These are phyloP conservation scores for Clavispora phyllophila DNA, from an alignment of 805 yeast species.

Conservation along the genomic window DNA sequence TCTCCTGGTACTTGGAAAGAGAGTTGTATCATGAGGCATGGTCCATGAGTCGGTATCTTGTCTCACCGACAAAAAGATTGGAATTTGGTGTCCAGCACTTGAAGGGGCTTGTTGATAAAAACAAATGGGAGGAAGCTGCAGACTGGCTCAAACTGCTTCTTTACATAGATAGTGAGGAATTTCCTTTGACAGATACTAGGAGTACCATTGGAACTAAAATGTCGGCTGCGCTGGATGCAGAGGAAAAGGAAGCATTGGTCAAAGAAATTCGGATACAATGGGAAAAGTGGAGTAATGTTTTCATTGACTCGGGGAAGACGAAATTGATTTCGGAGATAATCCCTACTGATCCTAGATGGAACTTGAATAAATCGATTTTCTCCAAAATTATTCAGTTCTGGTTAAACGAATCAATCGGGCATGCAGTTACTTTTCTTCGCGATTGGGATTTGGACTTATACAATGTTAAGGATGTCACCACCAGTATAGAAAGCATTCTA, in stretches of 20 bases:
- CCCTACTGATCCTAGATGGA: constrained; percentile 45
- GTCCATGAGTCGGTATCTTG: constrained; percentile 61
- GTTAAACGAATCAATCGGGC: constrained; percentile 22
- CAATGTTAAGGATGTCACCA: constrained; percentile 40
- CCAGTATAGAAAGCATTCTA: constrained; percentile 42
- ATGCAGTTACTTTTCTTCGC: constrained; percentile 40
- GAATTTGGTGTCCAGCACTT: constrained; percentile 57
- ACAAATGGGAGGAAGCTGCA: constrained; percentile 55
- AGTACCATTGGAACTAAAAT: constrained; percentile 22
- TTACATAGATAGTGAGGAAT: constrained; percentile 14
- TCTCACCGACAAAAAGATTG: constrained; percentile 46
- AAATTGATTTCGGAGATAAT: constrained; percentile 45
- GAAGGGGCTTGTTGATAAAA: constrained; percentile 35
- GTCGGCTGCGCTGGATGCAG: constrained; percentile 10
- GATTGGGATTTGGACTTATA: constrained; percentile 58
- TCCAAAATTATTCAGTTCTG: constrained; percentile 46
- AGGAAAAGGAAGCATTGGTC: constrained; percentile 15
- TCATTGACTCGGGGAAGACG: constrained; percentile 44
- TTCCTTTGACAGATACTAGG: constrained; percentile 26
- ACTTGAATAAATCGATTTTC: constrained; percentile 24
- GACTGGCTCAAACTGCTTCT: constrained; percentile 34
- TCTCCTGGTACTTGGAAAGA: constrained; percentile 63
- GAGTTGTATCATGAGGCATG: constrained; percentile 65
- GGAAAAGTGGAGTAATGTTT: constrained; percentile 58
- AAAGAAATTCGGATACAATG: constrained; percentile 42